phyloP scores from a whole-genome alignment of 169 alveolate genomes.

The Eimeria sp. region DNA sequence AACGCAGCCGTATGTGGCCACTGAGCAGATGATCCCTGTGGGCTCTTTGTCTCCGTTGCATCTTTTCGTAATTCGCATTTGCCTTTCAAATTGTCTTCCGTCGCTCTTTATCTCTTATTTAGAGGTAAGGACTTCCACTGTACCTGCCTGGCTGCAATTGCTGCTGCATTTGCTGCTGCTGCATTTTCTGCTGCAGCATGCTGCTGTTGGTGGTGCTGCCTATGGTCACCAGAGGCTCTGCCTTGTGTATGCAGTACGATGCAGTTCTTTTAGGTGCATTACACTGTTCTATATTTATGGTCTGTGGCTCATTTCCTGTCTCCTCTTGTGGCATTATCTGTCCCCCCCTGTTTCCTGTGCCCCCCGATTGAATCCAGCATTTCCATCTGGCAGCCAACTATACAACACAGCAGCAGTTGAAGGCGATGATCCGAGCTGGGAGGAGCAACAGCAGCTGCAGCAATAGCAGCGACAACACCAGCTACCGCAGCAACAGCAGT shows the following conservation, averaged over 20 bases:
- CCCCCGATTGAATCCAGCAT: not conserved
- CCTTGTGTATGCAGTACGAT: not conserved
- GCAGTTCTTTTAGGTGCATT: not conserved
- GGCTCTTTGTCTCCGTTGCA: conserved; percentile 84
- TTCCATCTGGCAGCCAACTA: conserved; percentile 22
- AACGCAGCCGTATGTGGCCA: not conserved
- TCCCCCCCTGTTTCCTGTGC: not conserved
- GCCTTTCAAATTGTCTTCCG: conserved; percentile 81
- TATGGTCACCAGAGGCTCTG: not conserved
- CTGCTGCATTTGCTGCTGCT: not conserved
- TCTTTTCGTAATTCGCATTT: conserved; percentile 83
- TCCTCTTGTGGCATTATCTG: not conserved
- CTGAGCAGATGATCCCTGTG: conserved; percentile 80
- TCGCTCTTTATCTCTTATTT: conserved; percentile 33
- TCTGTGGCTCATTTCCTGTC: not conserved
- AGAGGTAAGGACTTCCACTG: not conserved
- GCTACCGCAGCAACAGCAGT: conserved; percentile 36
- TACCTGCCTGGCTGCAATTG: not conserved
- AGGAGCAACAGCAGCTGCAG: conserved; percentile 35
- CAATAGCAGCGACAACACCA: conserved; percentile 32
- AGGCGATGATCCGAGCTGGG: conserved; percentile 11
- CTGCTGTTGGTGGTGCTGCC: not conserved
- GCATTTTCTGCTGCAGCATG: not conserved
- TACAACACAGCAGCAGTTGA: conserved; percentile 24
- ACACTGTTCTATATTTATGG: no score